Evolutionary conservation across 176 grass and related monocot genomes (phyloP).

Genomic region (Stipa capillata): DNA sequence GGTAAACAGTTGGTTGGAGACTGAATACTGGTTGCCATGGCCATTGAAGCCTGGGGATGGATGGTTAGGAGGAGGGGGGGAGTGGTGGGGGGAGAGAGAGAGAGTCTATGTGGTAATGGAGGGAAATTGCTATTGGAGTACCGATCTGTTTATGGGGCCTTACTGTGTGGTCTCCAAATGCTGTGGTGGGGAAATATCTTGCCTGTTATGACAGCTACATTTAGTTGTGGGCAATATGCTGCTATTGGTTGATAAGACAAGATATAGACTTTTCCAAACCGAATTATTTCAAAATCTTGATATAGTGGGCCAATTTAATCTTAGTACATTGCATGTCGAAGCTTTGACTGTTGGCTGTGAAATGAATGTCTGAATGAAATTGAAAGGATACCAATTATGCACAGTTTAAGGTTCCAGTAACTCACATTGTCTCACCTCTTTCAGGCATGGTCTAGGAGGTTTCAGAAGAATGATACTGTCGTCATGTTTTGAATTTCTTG

Average conservation of each 20-base stretch:
- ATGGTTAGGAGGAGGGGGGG: background rate
- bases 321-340: background rate
- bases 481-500: background rate
- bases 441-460: background rate
- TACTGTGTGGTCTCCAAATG: conserved; percentile 44
- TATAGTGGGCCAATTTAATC: background rate
- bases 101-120: background rate
- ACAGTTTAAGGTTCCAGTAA: background rate
- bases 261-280: background rate
- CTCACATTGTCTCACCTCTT: background rate
- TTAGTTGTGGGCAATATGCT: conserved; percentile 25
- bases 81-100: background rate
- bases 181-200: conserved; percentile 20
- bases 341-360: background rate
- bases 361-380: background rate
- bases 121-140: background rate
- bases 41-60: conserved; percentile 4
- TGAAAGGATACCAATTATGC: background rate
- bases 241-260: background rate
- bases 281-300: background rate
- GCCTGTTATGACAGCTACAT: conserved; percentile 14
- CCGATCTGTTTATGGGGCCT: conserved; percentile 15
- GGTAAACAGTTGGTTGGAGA: conserved; percentile 12
- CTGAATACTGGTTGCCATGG: conserved; percentile 34
- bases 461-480: background rate